Evolutionary conservation across 2,329 filamentous ascomycete species (phyloP), one percentile per base, ranked within the genome.

Genomic region (Penicillium sp.): DNA sequence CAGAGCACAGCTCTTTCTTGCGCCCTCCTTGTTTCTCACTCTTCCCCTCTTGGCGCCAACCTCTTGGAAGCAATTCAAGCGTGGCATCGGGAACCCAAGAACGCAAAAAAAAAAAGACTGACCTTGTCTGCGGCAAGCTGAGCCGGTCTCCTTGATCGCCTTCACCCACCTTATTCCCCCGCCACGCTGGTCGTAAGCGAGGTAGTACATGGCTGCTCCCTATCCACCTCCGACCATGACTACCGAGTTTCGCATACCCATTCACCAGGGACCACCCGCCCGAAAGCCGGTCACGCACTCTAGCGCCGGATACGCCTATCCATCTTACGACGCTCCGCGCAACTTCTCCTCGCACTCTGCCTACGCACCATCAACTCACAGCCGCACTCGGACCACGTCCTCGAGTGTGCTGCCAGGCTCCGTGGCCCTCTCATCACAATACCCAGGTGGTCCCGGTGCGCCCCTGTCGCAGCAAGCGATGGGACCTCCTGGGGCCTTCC

Each of bases 321-420:
- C 63, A 41, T 28, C 54, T 29, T 66, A 65, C 46, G 59, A 62
- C 49, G 52, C 55, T 33, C 51, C 52, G 7, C 56, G 57, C 35
- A 54, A 54, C 37, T 50, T 64, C 39, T 55, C 59, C 34, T 58
- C 60, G 45, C 61, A 65, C 51, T 56, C 61, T 13, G 54, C 59
- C 13, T 45, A 47, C 28, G 52, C 60, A 29, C 60, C 59, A 24
- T 61, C 57, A 35, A 54, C 60, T 37, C 65, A 66, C 49, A 67
- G 57, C 51, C 69, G 69, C 29, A 68, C 60, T 48, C 66, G 71
- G 39, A 73, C 71, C 4, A 68, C 68, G 5, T 73, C 71, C 11
- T 67, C 65, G 28, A 55, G 55, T 34, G 63, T 61, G 26, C 39
- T 67, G n/a, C 62, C 65, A 9, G 42, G 32, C 5, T 62, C 66